A percentile compares a stretch with the other conserved stretches of the same genome.
phyloP scores from a whole-genome alignment of 108 stramenopile genomes.

The Cyclotella cryptica region DNA sequence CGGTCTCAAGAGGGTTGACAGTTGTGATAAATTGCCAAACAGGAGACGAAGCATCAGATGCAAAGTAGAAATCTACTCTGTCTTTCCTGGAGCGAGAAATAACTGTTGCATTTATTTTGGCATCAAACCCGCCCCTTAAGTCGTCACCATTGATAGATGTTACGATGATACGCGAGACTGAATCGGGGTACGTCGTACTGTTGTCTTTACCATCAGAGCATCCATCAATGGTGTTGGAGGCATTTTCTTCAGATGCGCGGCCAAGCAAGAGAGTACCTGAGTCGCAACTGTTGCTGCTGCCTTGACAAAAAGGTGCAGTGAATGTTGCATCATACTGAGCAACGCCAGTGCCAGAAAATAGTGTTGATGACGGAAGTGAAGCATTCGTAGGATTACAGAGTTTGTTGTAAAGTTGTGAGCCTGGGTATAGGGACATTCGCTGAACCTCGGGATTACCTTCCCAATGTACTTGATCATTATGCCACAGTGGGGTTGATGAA shows the following conservation, averaged over 20 bases:
- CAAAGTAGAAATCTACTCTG: conserved; percentile 36
- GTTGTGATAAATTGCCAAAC: conserved; percentile 33
- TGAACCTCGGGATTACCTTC: conserved; percentile 27
- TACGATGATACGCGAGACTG: conserved; percentile 29
- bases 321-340: conserved; percentile 21
- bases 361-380: conserved; percentile 6
- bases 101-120: conserved; percentile 25
- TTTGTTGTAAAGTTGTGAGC: conserved; percentile 32
- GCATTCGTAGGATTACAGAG: conserved; percentile 27
- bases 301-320: conserved; percentile 30
- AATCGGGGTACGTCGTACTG: conserved; percentile 4
- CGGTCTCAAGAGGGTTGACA: conserved; percentile 3
- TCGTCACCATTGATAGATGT: conserved; percentile 15
- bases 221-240: conserved; percentile 34
- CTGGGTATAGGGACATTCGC: conserved; percentile 14
- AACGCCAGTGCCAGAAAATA: conserved; percentile 17
- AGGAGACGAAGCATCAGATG: conserved; percentile 20
- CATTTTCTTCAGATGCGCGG: conserved; percentile 5
- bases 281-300: conserved; percentile 20
- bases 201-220: conserved; percentile 17
- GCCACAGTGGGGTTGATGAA: conserved; percentile 19
- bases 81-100: conserved; percentile 1
- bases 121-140: conserved; percentile 29
- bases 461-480: conserved; percentile 18
- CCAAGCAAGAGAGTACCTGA: conserved; percentile 15